Evolutionary conservation across 306 rosid genomes (phyloP).

Genomic region (Lathyrus sativus): DNA sequence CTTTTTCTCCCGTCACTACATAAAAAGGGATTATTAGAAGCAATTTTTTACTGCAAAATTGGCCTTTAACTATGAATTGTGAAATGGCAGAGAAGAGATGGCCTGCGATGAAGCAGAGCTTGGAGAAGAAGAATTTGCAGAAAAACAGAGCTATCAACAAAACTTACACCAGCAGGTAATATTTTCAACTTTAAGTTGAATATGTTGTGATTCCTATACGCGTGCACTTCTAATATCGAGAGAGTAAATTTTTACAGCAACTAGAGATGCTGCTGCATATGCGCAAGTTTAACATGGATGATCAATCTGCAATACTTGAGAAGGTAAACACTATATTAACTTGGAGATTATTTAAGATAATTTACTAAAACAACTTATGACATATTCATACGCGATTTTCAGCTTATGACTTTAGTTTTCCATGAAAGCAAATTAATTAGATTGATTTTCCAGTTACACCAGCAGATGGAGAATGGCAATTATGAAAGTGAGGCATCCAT

Average conservation of each 20-base stretch:
- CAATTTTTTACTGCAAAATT: neutral
- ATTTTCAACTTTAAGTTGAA: constrained; percentile 10
- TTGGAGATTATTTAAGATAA: neutral
- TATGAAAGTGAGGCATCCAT: constrained; percentile 57
- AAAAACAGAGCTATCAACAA: constrained; percentile 56
- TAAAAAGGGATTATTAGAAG: constrained; percentile 9
- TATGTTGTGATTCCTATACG: neutral
- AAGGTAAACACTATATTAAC: constrained; percentile 50
- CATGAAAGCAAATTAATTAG: constrained; percentile 5
- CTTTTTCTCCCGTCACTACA: neutral
- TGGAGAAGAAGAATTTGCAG: constrained; percentile 67
- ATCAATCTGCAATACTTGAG: constrained; percentile 78
- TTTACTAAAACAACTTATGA: neutral
- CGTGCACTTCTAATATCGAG: constrained; percentile 30
- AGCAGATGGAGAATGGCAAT: constrained; percentile 63
- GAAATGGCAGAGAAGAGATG: constrained; percentile 72
- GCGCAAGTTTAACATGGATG: constrained; percentile 72
- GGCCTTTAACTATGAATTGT: constrained; percentile 28
- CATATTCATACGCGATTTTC: neutral
- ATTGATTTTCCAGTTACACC: constrained; percentile 52
- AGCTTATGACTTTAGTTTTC: neutral
- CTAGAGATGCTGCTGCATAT: constrained; percentile 78
- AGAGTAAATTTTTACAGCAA: constrained; percentile 55
- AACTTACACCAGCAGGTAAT: constrained; percentile 65
- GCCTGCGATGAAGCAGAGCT: constrained; percentile 94